phyloP scores from a whole-genome alignment of 2,329 filamentous ascomycete genomes.

The Pyrenophora teres region DNA sequence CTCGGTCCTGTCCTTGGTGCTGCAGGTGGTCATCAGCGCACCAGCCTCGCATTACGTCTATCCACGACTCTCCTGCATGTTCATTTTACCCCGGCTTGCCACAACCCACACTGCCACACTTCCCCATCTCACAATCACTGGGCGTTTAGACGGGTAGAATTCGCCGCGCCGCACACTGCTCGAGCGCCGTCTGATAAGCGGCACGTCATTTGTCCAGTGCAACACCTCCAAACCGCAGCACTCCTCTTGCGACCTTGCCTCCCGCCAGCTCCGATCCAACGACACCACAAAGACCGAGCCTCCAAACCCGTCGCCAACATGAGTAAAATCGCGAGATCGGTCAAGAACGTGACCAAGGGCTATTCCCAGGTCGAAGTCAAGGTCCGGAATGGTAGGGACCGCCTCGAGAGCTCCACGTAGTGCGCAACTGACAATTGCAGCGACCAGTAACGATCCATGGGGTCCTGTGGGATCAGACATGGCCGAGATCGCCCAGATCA shows the following conservation, averaged over 20 bases:
- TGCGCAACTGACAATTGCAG: slow-evolving; percentile 56
- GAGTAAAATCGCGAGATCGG: slow-evolving; percentile 96
- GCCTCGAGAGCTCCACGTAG: neutral
- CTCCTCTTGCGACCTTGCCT: slow-evolving; percentile 14
- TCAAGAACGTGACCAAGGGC: slow-evolving; percentile 99
- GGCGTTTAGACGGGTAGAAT: neutral
- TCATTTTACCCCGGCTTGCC: slow-evolving; percentile 14
- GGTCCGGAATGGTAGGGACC: slow-evolving; percentile 59
- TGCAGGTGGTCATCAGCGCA: slow-evolving; percentile 14
- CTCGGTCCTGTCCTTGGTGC: slow-evolving; percentile 8
- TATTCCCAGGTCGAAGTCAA: slow-evolving; percentile 97
- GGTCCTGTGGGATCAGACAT: slow-evolving; percentile 97
- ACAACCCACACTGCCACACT: slow-evolving; percentile 9
- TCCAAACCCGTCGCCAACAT: slow-evolving; percentile 57
- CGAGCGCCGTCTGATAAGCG: slow-evolving; percentile 7
- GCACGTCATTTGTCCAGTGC: slow-evolving; percentile 17
- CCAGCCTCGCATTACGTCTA: slow-evolving; percentile 18
- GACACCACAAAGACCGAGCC: neutral
- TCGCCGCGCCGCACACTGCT: slow-evolving; percentile 8
- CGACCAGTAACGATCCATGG: slow-evolving; percentile 98
- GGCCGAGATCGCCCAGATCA: slow-evolving; percentile 97
- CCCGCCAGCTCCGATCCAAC: slow-evolving; percentile 9
- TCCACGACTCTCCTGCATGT: slow-evolving; percentile 13
- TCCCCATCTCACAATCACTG: slow-evolving; percentile 2
- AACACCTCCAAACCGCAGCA: slow-evolving; percentile 8